Percentiles rank a stretch among this genome's conserved stretches.
Evolutionary conservation across 2,329 filamentous ascomycete genomes (phyloP).

Genomic region (Fusarium nodosum): DNA sequence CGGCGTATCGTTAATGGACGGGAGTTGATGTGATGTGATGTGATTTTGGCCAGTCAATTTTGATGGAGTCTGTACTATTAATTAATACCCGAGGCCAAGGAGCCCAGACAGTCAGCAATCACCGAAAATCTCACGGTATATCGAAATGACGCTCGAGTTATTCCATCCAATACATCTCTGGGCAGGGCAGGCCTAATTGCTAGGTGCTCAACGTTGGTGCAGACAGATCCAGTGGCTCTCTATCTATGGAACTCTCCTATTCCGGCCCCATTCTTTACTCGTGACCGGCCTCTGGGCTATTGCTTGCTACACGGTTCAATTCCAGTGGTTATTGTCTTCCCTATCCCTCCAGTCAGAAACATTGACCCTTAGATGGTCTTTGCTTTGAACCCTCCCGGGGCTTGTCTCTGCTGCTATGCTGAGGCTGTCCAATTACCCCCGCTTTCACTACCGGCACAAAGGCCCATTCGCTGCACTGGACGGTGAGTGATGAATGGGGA

Average conservation of each 20-base stretch:
- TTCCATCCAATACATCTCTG: constrained; percentile 23
- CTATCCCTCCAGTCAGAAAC: constrained; percentile 28
- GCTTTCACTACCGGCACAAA: constrained; percentile 34
- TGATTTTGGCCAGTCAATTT: constrained; percentile 28
- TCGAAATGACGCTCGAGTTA: constrained; percentile 26
- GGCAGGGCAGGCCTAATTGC: neutral
- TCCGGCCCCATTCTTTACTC: constrained; percentile 23
- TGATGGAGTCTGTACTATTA: constrained; percentile 5
- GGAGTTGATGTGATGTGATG: constrained; percentile 27
- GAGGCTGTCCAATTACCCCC: constrained; percentile 19
- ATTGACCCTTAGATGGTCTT: constrained; percentile 27
- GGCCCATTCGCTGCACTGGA: constrained; percentile 24
- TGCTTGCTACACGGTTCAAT: constrained; percentile 12
- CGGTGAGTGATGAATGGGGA: constrained; percentile 12
- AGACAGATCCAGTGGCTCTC: neutral
- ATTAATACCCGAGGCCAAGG: constrained; percentile 1
- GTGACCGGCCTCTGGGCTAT: constrained; percentile 6
- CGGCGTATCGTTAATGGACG: constrained; percentile 23
- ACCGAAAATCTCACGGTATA: constrained; percentile 37
- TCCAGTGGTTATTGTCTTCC: constrained; percentile 16
- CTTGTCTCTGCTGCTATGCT: constrained; percentile 29
- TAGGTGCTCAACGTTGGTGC: constrained; percentile 19
- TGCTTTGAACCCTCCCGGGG: constrained; percentile 14
- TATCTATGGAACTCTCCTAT: constrained; percentile 5
- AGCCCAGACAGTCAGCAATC: constrained; percentile 26